phyloP scores from a whole-genome alignment of 169 alveolate genomes.

The Nephromyces sp. region DNA sequence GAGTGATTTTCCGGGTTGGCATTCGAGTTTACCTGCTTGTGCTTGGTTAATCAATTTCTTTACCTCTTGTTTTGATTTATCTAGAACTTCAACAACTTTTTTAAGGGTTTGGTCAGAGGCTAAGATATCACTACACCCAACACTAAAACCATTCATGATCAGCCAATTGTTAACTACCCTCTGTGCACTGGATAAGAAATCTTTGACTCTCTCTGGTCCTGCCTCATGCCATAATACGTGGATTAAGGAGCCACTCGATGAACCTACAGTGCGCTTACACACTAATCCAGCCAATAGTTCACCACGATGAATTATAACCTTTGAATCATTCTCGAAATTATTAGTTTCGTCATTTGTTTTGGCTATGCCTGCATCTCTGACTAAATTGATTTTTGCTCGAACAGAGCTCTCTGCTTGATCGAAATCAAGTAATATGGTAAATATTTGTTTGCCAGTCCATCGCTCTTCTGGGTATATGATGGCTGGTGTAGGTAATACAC shows the following conservation, averaged over 20 bases:
- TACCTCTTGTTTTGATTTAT: constrained; percentile 47
- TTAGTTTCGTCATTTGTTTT: constrained; percentile 40
- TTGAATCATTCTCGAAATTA: constrained; percentile 27
- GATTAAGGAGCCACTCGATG: constrained; percentile 92
- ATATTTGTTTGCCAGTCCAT: constrained; percentile 99
- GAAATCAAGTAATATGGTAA: constrained; percentile 82
- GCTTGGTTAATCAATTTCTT: constrained; percentile 64
- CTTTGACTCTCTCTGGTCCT: constrained; percentile 91
- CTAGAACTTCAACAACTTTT: constrained; percentile 73
- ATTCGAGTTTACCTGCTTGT: constrained; percentile 87
- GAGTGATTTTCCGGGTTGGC: constrained; percentile 97
- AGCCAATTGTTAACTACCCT: constrained; percentile 93
- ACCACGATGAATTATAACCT: constrained; percentile 82
- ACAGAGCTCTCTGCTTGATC: constrained; percentile 34
- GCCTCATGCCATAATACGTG: constrained; percentile 95
- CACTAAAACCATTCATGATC: constrained; percentile 91
- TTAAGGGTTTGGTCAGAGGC: constrained; percentile 82
- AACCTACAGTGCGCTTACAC: constrained; percentile 94
- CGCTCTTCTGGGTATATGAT: constrained; percentile 90
- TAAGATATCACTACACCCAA: constrained; percentile 95
- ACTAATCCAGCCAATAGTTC: constrained; percentile 91
- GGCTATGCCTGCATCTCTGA: constrained; percentile 37
- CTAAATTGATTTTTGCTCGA: constrained; percentile 31
- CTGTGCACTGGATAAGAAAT: constrained; percentile 80
- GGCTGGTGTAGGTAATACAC: constrained; percentile 94